phyloP scores from a whole-genome alignment of 352 stramenopile species.

The Elongisporangium undulatum region DNA sequence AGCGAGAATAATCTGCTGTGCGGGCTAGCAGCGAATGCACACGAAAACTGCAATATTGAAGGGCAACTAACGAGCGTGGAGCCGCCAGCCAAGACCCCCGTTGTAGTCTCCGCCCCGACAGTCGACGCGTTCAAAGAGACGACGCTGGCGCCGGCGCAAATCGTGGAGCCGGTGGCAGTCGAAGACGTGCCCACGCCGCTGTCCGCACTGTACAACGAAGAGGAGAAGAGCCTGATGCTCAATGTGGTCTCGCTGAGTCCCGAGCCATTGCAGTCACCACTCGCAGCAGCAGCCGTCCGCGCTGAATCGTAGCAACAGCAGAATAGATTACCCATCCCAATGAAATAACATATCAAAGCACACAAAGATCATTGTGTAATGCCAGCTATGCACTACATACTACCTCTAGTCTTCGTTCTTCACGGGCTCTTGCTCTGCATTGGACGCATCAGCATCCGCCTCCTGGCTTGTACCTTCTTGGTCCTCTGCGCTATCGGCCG shows the following conservation, averaged over 20 bases:
- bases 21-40: neutral
- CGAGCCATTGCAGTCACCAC: neutral
- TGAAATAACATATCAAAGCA: neutral
- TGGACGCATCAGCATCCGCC: neutral
- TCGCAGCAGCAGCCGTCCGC: neutral
- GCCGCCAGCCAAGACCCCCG: neutral
- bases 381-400: too few species aligned
- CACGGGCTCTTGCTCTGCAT: neutral
- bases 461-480: neutral
- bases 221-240: slow-evolving; percentile 63
- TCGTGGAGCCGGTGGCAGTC: neutral
- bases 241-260: slow-evolving; percentile 18
- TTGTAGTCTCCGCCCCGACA: neutral
- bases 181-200: slow-evolving; percentile 52
- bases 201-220: slow-evolving; percentile 66
- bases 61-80: neutral
- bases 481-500: neutral
- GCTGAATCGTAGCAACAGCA: neutral
- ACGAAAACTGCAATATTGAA: neutral
- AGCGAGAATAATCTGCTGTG: neutral
- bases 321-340: neutral
- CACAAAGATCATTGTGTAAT: neutral
- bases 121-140: neutral
- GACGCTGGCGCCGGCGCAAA: neutral
- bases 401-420: slow-evolving; percentile 1